Base-by-base conservation (phyloP, 2,329 filamentous ascomycete genomes). In the Cytospora piceicola region DNA sequence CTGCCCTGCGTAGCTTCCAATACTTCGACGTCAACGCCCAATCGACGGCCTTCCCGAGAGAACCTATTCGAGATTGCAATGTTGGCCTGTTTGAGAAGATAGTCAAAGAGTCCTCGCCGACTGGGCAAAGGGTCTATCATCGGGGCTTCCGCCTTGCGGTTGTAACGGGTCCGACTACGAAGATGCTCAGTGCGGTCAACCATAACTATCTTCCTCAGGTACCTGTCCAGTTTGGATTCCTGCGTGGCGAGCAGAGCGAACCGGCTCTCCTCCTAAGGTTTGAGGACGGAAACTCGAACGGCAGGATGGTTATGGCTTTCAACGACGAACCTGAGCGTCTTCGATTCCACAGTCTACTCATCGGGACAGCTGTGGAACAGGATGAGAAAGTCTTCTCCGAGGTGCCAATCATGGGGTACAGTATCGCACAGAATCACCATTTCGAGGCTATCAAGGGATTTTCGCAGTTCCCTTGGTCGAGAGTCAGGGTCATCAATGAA, bases 291-390 rank as follows among this genome's bases (percentile, higher is more conserved):
- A 83, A 85, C 27, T 80, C 84, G 51, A 87, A 88, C 66, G 90
- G 90, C 42, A 88, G 86, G 3, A 90, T 94, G 83, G 84, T 94
- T 24, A 80, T 96, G 70, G 89, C 91, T 0, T 97, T 97, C 77
- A 82, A 85, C 30, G 88, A 93, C 64, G 81, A 85, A n/a, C 85
- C 87, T 65, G 89, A 93, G 69, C 86, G 92, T 17, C 83, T 89
- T 58, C 83, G 82, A 36, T 83, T 96, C 61, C 90, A 94, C 73
- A 89, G 87, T 22, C 80, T 92, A 0, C 81, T 96, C 22, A 89
- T 90, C 1, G 92, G 91, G 3, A 90, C 90, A 67, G 82, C 86
- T n/a, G 78, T 93, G 22, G 82, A 85, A 20, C 80, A 85, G 1
- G 86, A 88, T 46, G 92, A 96, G 76, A 84, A 84, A 36, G 84